Conservation (phyloP, 441 rosid genomes). For the Kokia cookei region DNA sequence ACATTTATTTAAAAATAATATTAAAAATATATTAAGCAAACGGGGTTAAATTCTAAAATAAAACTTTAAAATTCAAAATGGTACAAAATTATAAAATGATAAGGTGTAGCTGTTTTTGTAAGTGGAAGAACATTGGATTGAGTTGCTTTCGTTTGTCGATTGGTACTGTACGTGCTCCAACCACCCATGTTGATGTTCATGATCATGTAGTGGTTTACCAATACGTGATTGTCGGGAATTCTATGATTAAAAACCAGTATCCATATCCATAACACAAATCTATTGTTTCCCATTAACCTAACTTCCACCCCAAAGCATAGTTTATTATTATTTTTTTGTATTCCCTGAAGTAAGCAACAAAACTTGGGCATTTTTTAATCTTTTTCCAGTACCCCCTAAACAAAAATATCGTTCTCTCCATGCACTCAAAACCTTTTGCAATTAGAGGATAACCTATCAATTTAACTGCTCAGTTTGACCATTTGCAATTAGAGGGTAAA, state of each 20-base stretch:
- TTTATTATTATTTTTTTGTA: neutral
- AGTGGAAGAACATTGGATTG: neutral
- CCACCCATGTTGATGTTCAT: neutral
- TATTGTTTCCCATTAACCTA: neutral
- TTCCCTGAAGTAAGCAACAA: constrained; percentile 1
- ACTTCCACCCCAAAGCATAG: neutral
- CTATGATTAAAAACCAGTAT: neutral
- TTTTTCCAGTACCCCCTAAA: neutral
- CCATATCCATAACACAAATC: neutral
- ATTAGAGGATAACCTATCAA: neutral
- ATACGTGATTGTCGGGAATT: neutral
- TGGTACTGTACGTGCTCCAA: neutral
- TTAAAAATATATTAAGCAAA: no score
- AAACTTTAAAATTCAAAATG: no score
- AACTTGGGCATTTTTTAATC: neutral
- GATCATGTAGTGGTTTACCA: neutral
- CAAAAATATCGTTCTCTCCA: neutral
- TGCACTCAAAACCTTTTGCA: neutral
- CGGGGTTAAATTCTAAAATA: neutral
- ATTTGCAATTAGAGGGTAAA: neutral
- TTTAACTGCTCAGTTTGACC: no score
- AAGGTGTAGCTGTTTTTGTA: neutral
- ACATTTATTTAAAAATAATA: no score
- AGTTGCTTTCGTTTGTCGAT: neutral
- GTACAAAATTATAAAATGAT: no score